Percentiles rank a stretch among this genome's conserved stretches.
phyloP scores from a whole-genome alignment of 2,329 filamentous ascomycete species.

The Claviceps africana region DNA sequence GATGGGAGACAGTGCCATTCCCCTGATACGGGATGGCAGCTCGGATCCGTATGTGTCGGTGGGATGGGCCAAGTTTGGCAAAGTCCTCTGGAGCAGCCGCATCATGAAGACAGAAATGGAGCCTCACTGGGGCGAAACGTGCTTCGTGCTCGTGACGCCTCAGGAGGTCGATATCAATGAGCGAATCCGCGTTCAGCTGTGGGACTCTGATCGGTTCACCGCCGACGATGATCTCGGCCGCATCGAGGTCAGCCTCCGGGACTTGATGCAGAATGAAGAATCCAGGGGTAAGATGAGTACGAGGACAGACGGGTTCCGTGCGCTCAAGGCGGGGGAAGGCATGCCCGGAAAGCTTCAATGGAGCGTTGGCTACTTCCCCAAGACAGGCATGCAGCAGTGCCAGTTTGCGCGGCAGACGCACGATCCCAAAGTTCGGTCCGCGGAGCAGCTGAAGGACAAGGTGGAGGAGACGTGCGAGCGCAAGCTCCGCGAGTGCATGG shows the following conservation, averaged over 20 bases:
- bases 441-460: constrained; percentile 44
- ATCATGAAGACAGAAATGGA: constrained; percentile 52
- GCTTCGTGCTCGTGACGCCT: constrained; percentile 52
- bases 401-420: constrained; percentile 49
- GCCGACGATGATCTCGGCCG: constrained; percentile 64
- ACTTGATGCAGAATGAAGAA: constrained; percentile 44
- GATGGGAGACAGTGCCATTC: constrained; percentile 51
- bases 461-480: constrained; percentile 39
- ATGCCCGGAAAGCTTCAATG: constrained; percentile 58
- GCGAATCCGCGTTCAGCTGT: constrained; percentile 54
- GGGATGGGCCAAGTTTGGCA: constrained; percentile 65
- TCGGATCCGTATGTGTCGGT: constrained; percentile 60
- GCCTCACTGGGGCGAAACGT: constrained; percentile 57
- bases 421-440: constrained; percentile 40
- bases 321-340: constrained; percentile 48
- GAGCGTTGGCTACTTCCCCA: constrained; percentile 59
- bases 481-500: constrained; percentile 50
- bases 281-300: constrained; percentile 49
- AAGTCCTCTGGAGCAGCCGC: constrained; percentile 46
- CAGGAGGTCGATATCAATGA: constrained; percentile 62
- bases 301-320: constrained; percentile 50
- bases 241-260: constrained; percentile 54
- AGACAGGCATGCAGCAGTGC: constrained; percentile 46
- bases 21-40: constrained; percentile 42
- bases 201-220: constrained; percentile 60